Evolutionary conservation across 1,284 basidiomycete species (phyloP).

Genomic region (Paramarasmius palmivorus): DNA sequence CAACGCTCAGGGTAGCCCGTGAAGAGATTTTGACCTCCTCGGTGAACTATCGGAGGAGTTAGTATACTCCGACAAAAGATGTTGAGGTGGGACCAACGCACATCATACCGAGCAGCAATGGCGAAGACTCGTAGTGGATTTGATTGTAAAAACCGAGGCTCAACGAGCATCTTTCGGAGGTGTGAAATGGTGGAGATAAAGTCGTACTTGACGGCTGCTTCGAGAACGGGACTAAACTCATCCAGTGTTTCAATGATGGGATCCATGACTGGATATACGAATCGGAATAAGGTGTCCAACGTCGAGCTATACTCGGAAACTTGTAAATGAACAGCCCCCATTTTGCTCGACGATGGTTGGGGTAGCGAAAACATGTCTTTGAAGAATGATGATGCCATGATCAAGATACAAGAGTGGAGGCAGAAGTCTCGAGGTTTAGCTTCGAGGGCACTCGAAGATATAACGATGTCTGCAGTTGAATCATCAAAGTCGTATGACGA

Average conservation of each 20-base stretch:
- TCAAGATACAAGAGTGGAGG: constrained; percentile 63
- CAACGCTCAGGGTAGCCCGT: constrained; percentile 7
- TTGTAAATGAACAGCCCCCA: constrained; percentile 48
- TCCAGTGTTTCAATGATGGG: constrained; percentile 49
- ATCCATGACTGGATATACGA: constrained; percentile 55
- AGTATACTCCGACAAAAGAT: not conserved
- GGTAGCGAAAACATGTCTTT: constrained; percentile 68
- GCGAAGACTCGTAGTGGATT: constrained; percentile 66
- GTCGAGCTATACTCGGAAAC: constrained; percentile 49
- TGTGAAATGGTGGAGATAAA: constrained; percentile 43
- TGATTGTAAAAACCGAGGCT: constrained; percentile 45
- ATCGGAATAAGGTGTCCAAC: constrained; percentile 51
- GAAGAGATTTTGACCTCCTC: constrained; percentile 8
- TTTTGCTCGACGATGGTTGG: constrained; percentile 34
- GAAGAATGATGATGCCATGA: constrained; percentile 67
- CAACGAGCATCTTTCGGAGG: constrained; percentile 53
- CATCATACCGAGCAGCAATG: constrained; percentile 63
- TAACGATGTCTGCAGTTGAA: constrained; percentile 54
- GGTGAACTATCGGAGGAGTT: not conserved
- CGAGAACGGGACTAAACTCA: constrained; percentile 51
- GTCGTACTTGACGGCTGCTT: constrained; percentile 66
- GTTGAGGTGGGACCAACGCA: not conserved
- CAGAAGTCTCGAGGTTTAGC: constrained; percentile 48
- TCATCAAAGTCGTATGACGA: constrained; percentile 36
- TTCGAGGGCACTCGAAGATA: constrained; percentile 42